phyloP scores from a whole-genome alignment of 345 rosid species.

The Salix caprea region DNA sequence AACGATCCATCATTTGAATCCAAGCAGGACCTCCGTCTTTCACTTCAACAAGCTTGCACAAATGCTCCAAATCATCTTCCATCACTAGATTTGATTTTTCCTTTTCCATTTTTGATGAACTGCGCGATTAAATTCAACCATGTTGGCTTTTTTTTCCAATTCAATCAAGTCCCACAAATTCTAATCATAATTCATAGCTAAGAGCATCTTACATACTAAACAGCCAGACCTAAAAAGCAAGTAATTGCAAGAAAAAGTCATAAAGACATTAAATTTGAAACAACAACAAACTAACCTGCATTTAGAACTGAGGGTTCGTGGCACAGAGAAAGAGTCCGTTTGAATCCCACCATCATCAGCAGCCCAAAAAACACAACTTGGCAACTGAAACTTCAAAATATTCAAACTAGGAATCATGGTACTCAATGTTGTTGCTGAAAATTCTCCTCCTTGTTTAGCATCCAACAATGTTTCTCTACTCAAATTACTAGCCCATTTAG shows the following conservation, averaged over 20 bases:
- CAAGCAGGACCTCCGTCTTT: slow-evolving; percentile 93
- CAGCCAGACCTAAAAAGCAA: not conserved
- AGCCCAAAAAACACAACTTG: slow-evolving; percentile 44
- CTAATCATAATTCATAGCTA: not conserved
- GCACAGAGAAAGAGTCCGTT: slow-evolving; percentile 18
- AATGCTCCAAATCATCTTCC: slow-evolving; percentile 61
- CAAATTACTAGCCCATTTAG: slow-evolving; percentile 67
- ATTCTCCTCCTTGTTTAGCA: slow-evolving; percentile 3
- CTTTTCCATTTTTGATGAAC: slow-evolving; percentile 34
- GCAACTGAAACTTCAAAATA: slow-evolving; percentile 48
- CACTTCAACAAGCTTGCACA: slow-evolving; percentile 69
- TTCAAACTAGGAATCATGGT: slow-evolving; percentile 34
- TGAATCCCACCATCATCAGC: slow-evolving; percentile 28
- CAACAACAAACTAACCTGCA: slow-evolving; percentile 44
- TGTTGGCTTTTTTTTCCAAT: not conserved
- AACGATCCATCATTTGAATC: slow-evolving; percentile 95
- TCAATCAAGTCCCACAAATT: not conserved
- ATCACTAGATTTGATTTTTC: slow-evolving; percentile 41
- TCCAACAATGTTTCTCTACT: slow-evolving; percentile 37
- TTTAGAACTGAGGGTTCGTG: slow-evolving; percentile 24
- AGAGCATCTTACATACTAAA: not conserved
- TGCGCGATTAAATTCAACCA: slow-evolving; percentile 17
- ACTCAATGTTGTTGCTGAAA: slow-evolving; percentile 10
- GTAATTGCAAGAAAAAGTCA: not conserved
- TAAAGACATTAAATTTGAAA: not conserved